These are phyloP conservation scores for Colletotrichum somersetense DNA, from an alignment of 2,329 filamentous ascomycete genomes.

Conservation along the genomic window DNA sequence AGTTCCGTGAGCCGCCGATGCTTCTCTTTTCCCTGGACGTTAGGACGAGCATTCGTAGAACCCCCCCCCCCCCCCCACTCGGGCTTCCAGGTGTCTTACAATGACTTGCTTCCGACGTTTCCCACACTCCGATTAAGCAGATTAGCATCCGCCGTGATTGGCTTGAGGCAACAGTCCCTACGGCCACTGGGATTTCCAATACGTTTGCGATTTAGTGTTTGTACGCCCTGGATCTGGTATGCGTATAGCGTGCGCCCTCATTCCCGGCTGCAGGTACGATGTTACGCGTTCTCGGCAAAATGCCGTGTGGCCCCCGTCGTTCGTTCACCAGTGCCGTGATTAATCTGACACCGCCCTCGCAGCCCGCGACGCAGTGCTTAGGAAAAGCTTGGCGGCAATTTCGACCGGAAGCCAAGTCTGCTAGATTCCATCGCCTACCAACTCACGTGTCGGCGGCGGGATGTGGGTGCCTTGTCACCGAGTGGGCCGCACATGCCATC, in stretches of 20 bases:
- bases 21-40: background rate
- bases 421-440: too few species aligned
- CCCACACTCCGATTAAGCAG: background rate
- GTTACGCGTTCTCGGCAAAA: conserved; percentile 55
- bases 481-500: too few species aligned
- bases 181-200: too few species aligned
- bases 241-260: conserved; percentile 74
- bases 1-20: background rate
- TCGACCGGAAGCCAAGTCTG: too few species aligned
- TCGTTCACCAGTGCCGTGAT: background rate
- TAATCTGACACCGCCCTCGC: conserved; percentile 4
- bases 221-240: conserved; percentile 58
- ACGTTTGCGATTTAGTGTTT: too few species aligned
- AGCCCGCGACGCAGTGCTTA: conserved; percentile 50
- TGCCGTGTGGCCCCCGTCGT: background rate
- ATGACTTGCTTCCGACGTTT: background rate
- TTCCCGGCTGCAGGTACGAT: conserved; percentile 70
- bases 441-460: too few species aligned
- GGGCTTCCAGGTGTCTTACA: background rate
- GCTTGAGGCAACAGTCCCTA: too few species aligned
- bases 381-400: conserved; percentile 56
- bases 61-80: too few species aligned
- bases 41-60: background rate
- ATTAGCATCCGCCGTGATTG: background rate
- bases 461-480: too few species aligned